A percentile compares a stretch with the other conserved stretches of the same genome.
Evolutionary conservation across 306 rosid species (phyloP).

Genomic region (Casuarina equisetifolia): DNA sequence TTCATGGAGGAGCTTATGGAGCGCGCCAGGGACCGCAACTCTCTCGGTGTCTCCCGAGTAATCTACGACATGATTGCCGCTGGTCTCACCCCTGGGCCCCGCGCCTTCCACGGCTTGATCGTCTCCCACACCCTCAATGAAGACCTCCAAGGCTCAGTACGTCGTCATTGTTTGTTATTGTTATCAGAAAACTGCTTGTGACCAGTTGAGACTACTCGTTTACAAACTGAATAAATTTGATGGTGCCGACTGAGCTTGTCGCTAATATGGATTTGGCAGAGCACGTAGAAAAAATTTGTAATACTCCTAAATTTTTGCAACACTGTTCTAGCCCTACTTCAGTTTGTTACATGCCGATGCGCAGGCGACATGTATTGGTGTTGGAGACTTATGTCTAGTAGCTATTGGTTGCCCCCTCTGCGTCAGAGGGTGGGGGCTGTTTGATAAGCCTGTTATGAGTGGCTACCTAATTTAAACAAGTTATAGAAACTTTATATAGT

Average conservation of each 20-base stretch:
- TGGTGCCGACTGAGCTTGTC: not conserved
- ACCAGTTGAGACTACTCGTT: not conserved
- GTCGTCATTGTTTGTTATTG: not conserved
- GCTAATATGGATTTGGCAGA: not conserved
- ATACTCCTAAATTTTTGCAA: not conserved
- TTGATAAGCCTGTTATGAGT: not conserved
- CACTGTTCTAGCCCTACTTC: not conserved
- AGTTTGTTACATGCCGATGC: not conserved
- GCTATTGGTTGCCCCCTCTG: not conserved
- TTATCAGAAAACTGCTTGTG: too few species aligned
- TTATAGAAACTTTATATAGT: not conserved
- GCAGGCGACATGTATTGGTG: not conserved
- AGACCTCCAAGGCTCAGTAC: constrained; percentile 76
- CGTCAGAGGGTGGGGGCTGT: not conserved
- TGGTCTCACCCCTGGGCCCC: constrained; percentile 85
- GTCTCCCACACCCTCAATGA: constrained; percentile 76
- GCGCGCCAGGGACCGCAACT: constrained; percentile 71
- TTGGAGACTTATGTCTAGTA: not conserved
- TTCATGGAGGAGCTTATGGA: constrained; percentile 98
- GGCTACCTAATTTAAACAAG: not conserved
- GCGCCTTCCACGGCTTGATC: constrained; percentile 86
- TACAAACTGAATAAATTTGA: not conserved
- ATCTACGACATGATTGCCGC: constrained; percentile 95
- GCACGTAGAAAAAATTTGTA: not conserved
- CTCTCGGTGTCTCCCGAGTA: constrained; percentile 64